A percentile compares a stretch with the other conserved stretches of the same genome.
Evolutionary conservation across 2,329 filamentous ascomycete genomes (phyloP).

Genomic region (Hypoxylon sp.): DNA sequence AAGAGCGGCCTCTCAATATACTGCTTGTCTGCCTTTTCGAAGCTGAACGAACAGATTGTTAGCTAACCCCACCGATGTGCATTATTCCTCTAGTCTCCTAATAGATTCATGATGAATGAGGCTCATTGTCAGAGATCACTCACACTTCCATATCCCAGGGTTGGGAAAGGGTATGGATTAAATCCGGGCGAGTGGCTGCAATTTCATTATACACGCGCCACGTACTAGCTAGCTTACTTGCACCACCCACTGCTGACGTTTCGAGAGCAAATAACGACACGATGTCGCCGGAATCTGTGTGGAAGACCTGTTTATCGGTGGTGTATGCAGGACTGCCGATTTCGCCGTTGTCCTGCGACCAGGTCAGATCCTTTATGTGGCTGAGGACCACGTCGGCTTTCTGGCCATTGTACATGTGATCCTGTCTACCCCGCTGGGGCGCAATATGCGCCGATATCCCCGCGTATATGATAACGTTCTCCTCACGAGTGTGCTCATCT

Average conservation of each 20-base stretch:
- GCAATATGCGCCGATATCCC: constrained; percentile 73
- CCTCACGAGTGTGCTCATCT: constrained; percentile 66
- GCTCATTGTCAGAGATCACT: constrained; percentile 44
- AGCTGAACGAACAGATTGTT: constrained; percentile 56
- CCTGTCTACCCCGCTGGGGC: constrained; percentile 67
- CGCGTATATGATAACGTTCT: constrained; percentile 73
- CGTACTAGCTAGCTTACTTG: constrained; percentile 71
- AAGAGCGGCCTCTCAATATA: constrained; percentile 68
- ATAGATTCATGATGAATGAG: neutral
- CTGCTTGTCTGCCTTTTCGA: constrained; percentile 63
- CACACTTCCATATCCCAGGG: constrained; percentile 67
- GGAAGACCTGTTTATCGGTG: constrained; percentile 73
- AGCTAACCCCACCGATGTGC: constrained; percentile 57
- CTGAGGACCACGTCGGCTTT: constrained; percentile 68
- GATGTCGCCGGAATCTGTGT: constrained; percentile 73
- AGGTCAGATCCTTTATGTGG: constrained; percentile 74
- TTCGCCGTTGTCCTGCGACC: constrained; percentile 51
- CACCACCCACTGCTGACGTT: constrained; percentile 68
- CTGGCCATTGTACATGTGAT: constrained; percentile 62
- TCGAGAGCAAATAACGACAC: constrained; percentile 70
- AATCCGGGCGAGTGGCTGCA: constrained; percentile 69
- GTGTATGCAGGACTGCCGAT: constrained; percentile 74
- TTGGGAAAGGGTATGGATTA: constrained; percentile 70
- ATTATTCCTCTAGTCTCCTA: neutral
- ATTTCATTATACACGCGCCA: constrained; percentile 76